Conservation (phyloP, 164 flowering plant species). For the Taxillus chinensis region DNA sequence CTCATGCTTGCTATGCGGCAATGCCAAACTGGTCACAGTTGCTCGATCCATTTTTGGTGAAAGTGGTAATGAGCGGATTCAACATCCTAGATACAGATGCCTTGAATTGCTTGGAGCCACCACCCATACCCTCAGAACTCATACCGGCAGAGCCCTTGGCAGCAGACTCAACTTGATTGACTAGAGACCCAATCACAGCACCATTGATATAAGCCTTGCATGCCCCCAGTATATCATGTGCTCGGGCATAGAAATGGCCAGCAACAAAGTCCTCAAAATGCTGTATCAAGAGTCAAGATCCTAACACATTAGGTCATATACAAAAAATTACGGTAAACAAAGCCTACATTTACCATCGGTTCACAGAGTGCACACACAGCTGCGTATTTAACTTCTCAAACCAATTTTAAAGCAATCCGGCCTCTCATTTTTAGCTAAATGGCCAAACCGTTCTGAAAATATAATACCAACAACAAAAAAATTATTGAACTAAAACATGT, state of each 20-base stretch:
- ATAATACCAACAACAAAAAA: too few relatives aligned
- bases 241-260: background rate
- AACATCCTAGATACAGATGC: background rate
- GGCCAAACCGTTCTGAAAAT: too few relatives aligned
- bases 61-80: background rate
- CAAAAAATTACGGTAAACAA: too few relatives aligned
- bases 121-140: too few relatives aligned
- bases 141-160: background rate
- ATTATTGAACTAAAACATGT: too few relatives aligned
- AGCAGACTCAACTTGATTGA: background rate
- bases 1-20: background rate
- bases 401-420: too few relatives aligned
- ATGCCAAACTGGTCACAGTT: background rate
- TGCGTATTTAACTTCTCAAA: too few relatives aligned
- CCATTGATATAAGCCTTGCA: background rate
- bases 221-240: background rate
- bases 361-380: too few relatives aligned
- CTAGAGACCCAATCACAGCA: background rate
- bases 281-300: background rate
- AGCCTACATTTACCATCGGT: too few relatives aligned
- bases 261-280: slow-evolving; percentile 1
- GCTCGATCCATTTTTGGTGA: background rate
- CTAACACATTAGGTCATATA: too few relatives aligned
- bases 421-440: too few relatives aligned
- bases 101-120: background rate